Evolutionary conservation across 1,284 basidiomycete species (phyloP).

Genomic region (Trichosporon asahii): DNA sequence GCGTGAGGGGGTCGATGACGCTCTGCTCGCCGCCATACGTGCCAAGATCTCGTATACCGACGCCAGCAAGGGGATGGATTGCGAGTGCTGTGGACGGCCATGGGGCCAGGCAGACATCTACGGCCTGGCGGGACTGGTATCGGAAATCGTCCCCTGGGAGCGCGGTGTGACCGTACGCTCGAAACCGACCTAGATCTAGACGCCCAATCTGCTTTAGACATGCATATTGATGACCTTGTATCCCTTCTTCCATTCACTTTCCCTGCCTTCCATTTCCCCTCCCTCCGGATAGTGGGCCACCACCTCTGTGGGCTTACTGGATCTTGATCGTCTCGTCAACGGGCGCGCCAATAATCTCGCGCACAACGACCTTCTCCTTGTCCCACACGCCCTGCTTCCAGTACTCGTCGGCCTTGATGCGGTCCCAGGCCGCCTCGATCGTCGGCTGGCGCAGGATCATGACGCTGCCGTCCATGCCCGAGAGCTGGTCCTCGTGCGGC

Average conservation of each 20-base stretch:
- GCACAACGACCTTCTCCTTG: conserved; percentile 35
- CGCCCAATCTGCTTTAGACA: not conserved
- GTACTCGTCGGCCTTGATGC: conserved; percentile 47
- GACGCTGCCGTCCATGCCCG: conserved; percentile 42
- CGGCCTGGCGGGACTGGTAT: not conserved
- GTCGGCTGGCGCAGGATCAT: conserved; percentile 42
- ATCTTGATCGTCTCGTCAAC: conserved; percentile 27
- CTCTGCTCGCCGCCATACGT: not conserved
- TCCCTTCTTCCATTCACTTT: not conserved
- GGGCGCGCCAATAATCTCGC: conserved; percentile 35
- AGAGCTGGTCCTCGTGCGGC: conserved; percentile 20
- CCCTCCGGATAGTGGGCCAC: too few species aligned
- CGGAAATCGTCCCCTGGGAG: not conserved
- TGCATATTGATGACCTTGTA: not conserved
- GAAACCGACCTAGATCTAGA: not conserved
- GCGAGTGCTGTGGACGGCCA: not conserved
- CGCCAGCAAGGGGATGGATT: not conserved
- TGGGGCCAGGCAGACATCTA: not conserved
- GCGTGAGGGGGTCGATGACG: not conserved
- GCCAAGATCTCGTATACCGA: not conserved
- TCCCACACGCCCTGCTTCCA: conserved; percentile 50
- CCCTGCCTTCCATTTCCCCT: not conserved
- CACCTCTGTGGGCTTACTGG: too few species aligned
- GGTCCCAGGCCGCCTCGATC: conserved; percentile 40
- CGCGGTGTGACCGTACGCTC: not conserved